A percentile compares a stretch with the other conserved stretches of the same genome.
Evolutionary conservation across 2,329 filamentous ascomycete genomes (phyloP).

Genomic region (Scleromitrula shiraiana): DNA sequence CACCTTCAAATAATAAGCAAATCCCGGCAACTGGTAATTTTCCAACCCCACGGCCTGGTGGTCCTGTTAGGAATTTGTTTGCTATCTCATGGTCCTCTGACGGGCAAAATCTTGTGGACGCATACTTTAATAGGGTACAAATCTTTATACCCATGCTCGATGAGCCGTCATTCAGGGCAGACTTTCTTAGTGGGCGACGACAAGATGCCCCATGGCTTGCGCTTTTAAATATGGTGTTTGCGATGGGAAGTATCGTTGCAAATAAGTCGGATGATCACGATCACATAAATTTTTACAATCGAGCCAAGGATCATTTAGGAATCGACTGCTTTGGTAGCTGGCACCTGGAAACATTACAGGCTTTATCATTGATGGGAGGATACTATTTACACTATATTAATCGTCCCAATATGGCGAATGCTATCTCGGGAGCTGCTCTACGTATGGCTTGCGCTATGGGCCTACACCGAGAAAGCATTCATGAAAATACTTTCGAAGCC

Average conservation of each 20-base stretch:
- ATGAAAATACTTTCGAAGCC: slow-evolving; percentile 20
- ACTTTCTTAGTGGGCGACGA: slow-evolving; percentile 53
- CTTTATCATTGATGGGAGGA: slow-evolving; percentile 62
- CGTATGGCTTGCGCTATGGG: slow-evolving; percentile 69
- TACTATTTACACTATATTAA: slow-evolving; percentile 75
- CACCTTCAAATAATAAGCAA: slow-evolving; percentile 24
- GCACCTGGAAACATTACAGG: slow-evolving; percentile 66
- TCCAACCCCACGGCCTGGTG: slow-evolving; percentile 27
- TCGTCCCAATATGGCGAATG: slow-evolving; percentile 68
- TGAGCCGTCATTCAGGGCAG: slow-evolving; percentile 59
- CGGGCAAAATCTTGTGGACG: slow-evolving; percentile 61
- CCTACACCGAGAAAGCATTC: slow-evolving; percentile 55
- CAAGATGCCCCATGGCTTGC: slow-evolving; percentile 64
- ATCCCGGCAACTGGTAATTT: slow-evolving; percentile 19
- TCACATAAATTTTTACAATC: slow-evolving; percentile 62
- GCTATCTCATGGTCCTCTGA: slow-evolving; percentile 51
- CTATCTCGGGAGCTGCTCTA: slow-evolving; percentile 61
- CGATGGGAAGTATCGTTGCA: slow-evolving; percentile 64
- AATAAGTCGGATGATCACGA: slow-evolving; percentile 52
- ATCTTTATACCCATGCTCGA: slow-evolving; percentile 68
- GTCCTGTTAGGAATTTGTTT: slow-evolving; percentile 29
- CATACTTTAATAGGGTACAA: slow-evolving; percentile 69
- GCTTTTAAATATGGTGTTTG: slow-evolving; percentile 68
- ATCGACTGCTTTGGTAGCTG: slow-evolving; percentile 62
- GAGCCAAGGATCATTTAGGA: slow-evolving; percentile 57